phyloP scores from a whole-genome alignment of 371 early-diverging fungal genomes.

The Choanephora cucurbitarum region DNA sequence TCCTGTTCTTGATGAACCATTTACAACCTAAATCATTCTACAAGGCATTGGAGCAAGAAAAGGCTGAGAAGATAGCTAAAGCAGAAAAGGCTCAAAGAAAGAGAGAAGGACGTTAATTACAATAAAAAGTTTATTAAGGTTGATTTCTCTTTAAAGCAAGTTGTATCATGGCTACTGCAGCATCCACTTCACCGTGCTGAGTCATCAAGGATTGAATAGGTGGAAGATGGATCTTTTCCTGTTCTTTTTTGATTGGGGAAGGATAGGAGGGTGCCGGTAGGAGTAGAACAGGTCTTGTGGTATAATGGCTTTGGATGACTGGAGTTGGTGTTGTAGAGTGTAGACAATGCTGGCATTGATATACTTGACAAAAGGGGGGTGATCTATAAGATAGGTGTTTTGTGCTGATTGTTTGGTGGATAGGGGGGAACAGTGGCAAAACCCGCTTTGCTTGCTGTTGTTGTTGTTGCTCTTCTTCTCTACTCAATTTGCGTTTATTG shows the following conservation, averaged over 20 bases:
- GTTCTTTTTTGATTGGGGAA: not conserved
- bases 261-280: not conserved
- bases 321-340: too few species aligned
- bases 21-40: slow-evolving; percentile 31
- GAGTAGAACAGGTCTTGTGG: too few species aligned
- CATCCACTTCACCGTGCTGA: slow-evolving; percentile 10
- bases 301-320: too few species aligned
- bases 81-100: slow-evolving; percentile 5
- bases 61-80: slow-evolving; percentile 3
- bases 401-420: too few species aligned
- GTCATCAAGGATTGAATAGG: slow-evolving; percentile 20
- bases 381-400: too few species aligned
- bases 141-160: not conserved
- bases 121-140: slow-evolving; percentile 1
- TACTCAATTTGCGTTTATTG: slow-evolving; percentile 27
- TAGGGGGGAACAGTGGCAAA: too few species aligned
- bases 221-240: slow-evolving; percentile 23
- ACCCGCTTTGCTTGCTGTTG: too few species aligned
- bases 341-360: too few species aligned
- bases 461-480: slow-evolving; percentile 7
- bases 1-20: slow-evolving; percentile 49
- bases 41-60: slow-evolving; percentile 17
- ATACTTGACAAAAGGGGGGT: too few species aligned
- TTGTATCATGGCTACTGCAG: slow-evolving; percentile 22
- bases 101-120: slow-evolving; percentile 6